These are phyloP conservation scores for Plasmodium vinckei DNA, from an alignment of 169 alveolate genomes.

Conservation along the genomic window DNA sequence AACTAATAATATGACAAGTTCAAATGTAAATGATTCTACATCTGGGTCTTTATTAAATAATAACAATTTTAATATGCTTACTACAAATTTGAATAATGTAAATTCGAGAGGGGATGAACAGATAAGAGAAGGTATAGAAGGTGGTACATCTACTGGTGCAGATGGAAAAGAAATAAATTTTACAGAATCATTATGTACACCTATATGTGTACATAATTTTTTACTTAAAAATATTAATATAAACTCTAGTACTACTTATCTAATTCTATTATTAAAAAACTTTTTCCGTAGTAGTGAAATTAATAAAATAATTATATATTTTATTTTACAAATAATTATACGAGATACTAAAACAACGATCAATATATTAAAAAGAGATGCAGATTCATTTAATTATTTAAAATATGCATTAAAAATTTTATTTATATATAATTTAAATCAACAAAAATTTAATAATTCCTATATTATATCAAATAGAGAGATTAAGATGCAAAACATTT, in stretches of 20 bases:
- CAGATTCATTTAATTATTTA: slow-evolving; percentile 59
- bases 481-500: slow-evolving; percentile 49
- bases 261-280: slow-evolving; percentile 42
- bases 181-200: slow-evolving; percentile 41
- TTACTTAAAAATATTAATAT: slow-evolving; percentile 66
- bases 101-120: not conserved
- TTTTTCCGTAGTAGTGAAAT: slow-evolving; percentile 62
- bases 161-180: slow-evolving; percentile 29
- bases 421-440: slow-evolving; percentile 43
- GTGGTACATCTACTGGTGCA: too few species aligned
- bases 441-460: slow-evolving; percentile 57
- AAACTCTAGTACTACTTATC: slow-evolving; percentile 62
- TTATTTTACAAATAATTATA: slow-evolving; percentile 45
- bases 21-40: not conserved
- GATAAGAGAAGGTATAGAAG: too few species aligned
- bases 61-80: not conserved
- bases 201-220: slow-evolving; percentile 66
- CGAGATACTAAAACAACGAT: slow-evolving; percentile 67
- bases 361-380: slow-evolving; percentile 55
- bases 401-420: slow-evolving; percentile 48
- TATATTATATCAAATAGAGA: slow-evolving; percentile 58
- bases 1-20: too few species aligned
- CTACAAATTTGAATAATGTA: not conserved
- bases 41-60: not conserved
- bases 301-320: slow-evolving; percentile 43